Evolutionary conservation across 441 rosid genomes (phyloP).

Genomic region (Euphorbia celastroides): DNA sequence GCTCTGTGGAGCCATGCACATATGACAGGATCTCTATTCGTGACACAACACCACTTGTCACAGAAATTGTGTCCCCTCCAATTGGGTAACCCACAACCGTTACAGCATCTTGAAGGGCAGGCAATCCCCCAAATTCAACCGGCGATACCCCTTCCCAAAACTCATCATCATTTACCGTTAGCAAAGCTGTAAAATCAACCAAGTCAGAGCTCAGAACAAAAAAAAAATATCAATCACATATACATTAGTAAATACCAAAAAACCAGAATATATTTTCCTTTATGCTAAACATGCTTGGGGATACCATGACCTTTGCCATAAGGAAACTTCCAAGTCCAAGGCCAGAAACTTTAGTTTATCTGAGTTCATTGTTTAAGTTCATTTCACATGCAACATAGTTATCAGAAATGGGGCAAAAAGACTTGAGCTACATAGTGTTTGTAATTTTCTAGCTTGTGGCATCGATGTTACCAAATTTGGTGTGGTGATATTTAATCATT

Average conservation of each 20-base stretch:
- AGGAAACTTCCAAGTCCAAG: background rate
- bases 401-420: background rate
- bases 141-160: constrained; percentile 90
- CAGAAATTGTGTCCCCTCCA: constrained; percentile 95
- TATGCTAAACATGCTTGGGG: background rate
- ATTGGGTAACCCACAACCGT: constrained; percentile 95
- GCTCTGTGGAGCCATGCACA: constrained; percentile 84
- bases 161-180: constrained; percentile 79
- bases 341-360: background rate
- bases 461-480: no score
- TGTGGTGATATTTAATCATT: no score
- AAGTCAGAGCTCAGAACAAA: background rate
- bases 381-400: background rate
- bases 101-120: constrained; percentile 95
- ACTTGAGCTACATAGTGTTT: no score
- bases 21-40: constrained; percentile 84
- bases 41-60: constrained; percentile 94
- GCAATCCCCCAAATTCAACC: constrained; percentile 84
- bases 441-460: no score
- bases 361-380: background rate
- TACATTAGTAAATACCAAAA: background rate
- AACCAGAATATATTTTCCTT: background rate
- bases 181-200: constrained; percentile 53
- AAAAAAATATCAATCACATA: background rate
- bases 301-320: background rate